These are phyloP conservation scores for Kitagawia praeruptora DNA, from an alignment of 129 eudicot species.

Conservation along the genomic window DNA sequence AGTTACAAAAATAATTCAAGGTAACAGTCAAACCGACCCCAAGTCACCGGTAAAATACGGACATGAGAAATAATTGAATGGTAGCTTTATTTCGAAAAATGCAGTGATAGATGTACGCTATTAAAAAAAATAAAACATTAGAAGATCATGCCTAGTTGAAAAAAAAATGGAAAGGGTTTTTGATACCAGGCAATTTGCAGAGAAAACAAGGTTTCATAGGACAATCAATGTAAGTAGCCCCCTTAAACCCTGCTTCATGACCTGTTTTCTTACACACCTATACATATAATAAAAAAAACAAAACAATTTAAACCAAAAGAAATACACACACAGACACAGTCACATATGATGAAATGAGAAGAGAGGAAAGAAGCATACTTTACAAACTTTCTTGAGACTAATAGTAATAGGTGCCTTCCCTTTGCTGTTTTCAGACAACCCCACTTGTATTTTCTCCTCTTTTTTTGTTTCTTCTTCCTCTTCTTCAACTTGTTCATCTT, in stretches of 20 bases:
- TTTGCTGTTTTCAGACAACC: slow-evolving; percentile 18
- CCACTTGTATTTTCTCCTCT: slow-evolving; percentile 18
- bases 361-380: slow-evolving; percentile 26
- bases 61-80: background rate
- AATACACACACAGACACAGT: background rate
- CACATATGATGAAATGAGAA: background rate
- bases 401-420: slow-evolving; percentile 58
- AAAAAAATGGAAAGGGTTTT: background rate
- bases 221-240: slow-evolving; percentile 92
- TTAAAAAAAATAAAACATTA: background rate
- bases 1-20: background rate
- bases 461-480: slow-evolving; percentile 9
- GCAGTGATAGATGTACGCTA: background rate
- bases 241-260: slow-evolving; percentile 98
- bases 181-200: slow-evolving; percentile 90
- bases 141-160: background rate
- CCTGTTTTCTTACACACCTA: slow-evolving; percentile 90
- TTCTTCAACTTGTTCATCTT: slow-evolving; percentile 17
- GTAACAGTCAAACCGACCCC: too few relatives aligned
- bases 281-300: background rate
- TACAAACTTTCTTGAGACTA: slow-evolving; percentile 80
- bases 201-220: slow-evolving; percentile 99
- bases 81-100: background rate
- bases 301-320: background rate
- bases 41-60: too few relatives aligned